Base-by-base conservation (phyloP, 1,284 basidiomycete genomes). In the Phellopilus nigrolimitatus region DNA sequence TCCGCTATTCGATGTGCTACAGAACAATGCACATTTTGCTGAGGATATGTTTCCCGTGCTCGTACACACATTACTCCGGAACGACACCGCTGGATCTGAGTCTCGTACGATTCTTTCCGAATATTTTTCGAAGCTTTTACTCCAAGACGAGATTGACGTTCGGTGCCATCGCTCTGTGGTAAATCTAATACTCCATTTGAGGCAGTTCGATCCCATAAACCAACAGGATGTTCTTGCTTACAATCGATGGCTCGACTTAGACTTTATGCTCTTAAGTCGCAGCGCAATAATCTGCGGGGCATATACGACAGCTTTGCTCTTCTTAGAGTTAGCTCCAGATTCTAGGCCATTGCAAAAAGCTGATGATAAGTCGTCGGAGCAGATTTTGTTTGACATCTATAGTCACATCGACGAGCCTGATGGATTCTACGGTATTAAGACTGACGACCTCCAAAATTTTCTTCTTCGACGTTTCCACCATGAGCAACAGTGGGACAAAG, bases 401-500 rank as follows among this genome's bases (percentile, higher is more conserved):
- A 84, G 82, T 56, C 90, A 92, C 62, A 92, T 99, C 53, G 93
- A 97, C 62, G 95, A 99, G 62, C 95, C 95, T 0, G 95, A 99
- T 61, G 93, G 95, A 1, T 99, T 99, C 65, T 99, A 99, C 66
- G 93, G 92, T 1, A 91, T 98, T 56, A 76, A 84, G 56, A 79
- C 83, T n/a, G 66, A 72, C 19, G 82, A 98, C 61, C 76, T 91
- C 10, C 78, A 80, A 24, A 76, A 81, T 37, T 87, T 93, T 52
- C 75, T 98, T 30, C 74, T 94, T 38, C 86, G 82, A 56, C 82
- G 91, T 3, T 85, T 95, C 53, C 88, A 92, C 59, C 95, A 99
- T 60, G 97, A 99, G 65, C 79, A 83, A 9, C 85, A 94, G 61
- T 97, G 94, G 86, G 82, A 88, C 33, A 88, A 88, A 60, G 92